Conservation (phyloP, 2,329 filamentous ascomycete species). For the Mycosphaerelloides madeirae region DNA sequence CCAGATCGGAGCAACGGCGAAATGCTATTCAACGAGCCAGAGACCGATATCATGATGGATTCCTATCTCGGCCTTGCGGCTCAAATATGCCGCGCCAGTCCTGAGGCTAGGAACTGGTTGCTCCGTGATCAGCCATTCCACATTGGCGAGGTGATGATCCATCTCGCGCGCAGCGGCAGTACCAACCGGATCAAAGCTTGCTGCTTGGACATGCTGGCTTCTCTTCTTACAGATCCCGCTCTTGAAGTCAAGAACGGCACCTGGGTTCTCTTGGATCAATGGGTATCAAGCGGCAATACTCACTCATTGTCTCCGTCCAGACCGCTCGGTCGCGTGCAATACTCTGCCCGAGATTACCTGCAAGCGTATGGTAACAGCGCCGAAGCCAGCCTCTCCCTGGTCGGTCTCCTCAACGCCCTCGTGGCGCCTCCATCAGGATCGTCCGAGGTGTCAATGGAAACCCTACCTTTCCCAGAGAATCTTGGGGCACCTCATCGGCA, state of each 20-base stretch:
- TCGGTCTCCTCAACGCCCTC: slow-evolving; percentile 69
- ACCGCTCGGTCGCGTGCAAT: slow-evolving; percentile 11
- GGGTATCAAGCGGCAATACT: slow-evolving; percentile 57
- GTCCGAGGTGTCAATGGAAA: slow-evolving; percentile 60
- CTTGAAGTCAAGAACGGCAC: slow-evolving; percentile 63
- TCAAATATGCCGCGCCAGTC: slow-evolving; percentile 72
- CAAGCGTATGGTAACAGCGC: slow-evolving; percentile 26
- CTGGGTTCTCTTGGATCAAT: slow-evolving; percentile 77
- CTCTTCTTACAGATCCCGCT: slow-evolving; percentile 71
- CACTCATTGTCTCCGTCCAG: slow-evolving; percentile 15
- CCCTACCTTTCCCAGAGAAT: slow-evolving; percentile 78
- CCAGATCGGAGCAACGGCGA: slow-evolving; percentile 26
- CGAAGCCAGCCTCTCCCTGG: slow-evolving; percentile 63
- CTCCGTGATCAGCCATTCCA: slow-evolving; percentile 62
- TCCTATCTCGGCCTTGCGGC: slow-evolving; percentile 86
- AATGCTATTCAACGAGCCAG: slow-evolving; percentile 67
- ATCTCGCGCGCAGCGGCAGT: slow-evolving; percentile 71
- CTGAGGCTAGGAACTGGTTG: slow-evolving; percentile 67
- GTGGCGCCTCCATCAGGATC: slow-evolving; percentile 61
- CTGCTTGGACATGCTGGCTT: slow-evolving; percentile 72
- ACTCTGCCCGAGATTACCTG: slow-evolving; percentile 29
- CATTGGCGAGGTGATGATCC: slow-evolving; percentile 69
- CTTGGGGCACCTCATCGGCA: slow-evolving; percentile 72
- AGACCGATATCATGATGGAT: slow-evolving; percentile 94
- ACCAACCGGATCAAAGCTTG: slow-evolving; percentile 74